phyloP scores from a whole-genome alignment of 306 rosid species.

The Cyamopsis tetragonoloba region DNA sequence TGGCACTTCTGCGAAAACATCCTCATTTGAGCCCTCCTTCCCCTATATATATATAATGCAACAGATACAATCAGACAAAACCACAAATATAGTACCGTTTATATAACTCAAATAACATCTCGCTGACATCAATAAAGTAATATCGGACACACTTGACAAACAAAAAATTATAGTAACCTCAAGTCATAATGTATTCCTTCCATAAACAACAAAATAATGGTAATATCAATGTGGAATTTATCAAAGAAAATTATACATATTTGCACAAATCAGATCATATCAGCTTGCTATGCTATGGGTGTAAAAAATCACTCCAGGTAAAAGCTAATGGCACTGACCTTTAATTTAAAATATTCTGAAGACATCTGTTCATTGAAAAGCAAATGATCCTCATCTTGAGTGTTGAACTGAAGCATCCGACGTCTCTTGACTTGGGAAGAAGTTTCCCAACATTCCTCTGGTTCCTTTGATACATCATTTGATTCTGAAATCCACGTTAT shows the following conservation, averaged over 20 bases:
- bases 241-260: neutral
- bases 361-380: conserved; percentile 45
- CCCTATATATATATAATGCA: conserved; percentile 49
- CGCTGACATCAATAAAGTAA: neutral
- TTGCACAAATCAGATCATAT: neutral
- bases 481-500: conserved; percentile 51
- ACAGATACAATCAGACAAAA: conserved; percentile 6
- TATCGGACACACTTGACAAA: neutral
- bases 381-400: conserved; percentile 36
- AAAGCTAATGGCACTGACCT: conserved; percentile 48
- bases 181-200: neutral
- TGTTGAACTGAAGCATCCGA: conserved; percentile 70
- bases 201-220: neutral
- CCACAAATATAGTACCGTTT: neutral
- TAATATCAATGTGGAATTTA: neutral
- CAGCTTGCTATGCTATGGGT: neutral
- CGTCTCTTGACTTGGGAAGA: conserved; percentile 76
- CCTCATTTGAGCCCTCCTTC: conserved; percentile 40
- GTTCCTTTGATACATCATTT: conserved; percentile 47
- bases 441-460: conserved; percentile 47
- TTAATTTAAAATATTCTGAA: conserved; percentile 49
- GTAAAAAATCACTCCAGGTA: neutral
- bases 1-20: conserved; percentile 38
- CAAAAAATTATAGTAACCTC: neutral
- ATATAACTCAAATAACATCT: conserved; percentile 11